These are phyloP conservation scores for Ajuga chamaepitys DNA, from an alignment of 257 asterid species.

Conservation along the genomic window DNA sequence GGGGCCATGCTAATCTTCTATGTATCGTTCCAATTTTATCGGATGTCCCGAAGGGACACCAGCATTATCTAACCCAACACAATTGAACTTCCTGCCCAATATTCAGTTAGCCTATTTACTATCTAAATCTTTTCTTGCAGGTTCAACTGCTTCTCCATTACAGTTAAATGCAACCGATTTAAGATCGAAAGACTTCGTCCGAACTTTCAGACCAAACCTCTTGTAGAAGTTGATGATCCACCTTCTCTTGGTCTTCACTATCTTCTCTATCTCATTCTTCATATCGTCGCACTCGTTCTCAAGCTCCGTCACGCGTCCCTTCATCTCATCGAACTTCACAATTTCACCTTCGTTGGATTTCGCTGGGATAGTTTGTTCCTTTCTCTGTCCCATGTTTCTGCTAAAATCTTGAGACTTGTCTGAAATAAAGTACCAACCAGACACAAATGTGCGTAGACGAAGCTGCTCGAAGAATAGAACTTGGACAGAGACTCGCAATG, in stretches of 20 bases:
- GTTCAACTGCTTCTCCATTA: slow-evolving; percentile 11
- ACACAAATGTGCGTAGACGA: slow-evolving; percentile 33
- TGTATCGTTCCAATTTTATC: slow-evolving; percentile 49
- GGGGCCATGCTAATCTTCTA: slow-evolving; percentile 30
- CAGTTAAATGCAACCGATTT: slow-evolving; percentile 6
- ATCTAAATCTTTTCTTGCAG: slow-evolving; percentile 9
- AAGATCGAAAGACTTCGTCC: slow-evolving; percentile 19
- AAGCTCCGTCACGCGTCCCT: slow-evolving; percentile 27
- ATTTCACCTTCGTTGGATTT: not conserved
- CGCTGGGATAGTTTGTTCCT: not conserved
- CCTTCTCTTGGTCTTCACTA: slow-evolving; percentile 34
- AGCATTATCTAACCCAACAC: too few relatives aligned
- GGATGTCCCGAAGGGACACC: too few relatives aligned
- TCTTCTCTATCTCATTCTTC: slow-evolving; percentile 35
- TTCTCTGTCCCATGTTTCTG: slow-evolving; percentile 7
- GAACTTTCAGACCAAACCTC: slow-evolving; percentile 22
- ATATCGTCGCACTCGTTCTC: slow-evolving; percentile 37
- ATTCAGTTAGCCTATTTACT: too few relatives aligned
- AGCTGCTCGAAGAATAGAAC: slow-evolving; percentile 51
- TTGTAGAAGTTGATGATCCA: slow-evolving; percentile 28
- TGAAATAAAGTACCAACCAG: slow-evolving; percentile 32
- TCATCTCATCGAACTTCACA: slow-evolving; percentile 23
- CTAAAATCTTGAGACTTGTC: slow-evolving; percentile 21
- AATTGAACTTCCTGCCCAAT: too few relatives aligned
- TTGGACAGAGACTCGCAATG: slow-evolving; percentile 40